Percentiles rank a stretch among this genome's conserved stretches.
These are phyloP conservation scores for Ustilago trichophora DNA, from an alignment of 1,284 basidiomycete genomes.

Conservation along the genomic window DNA sequence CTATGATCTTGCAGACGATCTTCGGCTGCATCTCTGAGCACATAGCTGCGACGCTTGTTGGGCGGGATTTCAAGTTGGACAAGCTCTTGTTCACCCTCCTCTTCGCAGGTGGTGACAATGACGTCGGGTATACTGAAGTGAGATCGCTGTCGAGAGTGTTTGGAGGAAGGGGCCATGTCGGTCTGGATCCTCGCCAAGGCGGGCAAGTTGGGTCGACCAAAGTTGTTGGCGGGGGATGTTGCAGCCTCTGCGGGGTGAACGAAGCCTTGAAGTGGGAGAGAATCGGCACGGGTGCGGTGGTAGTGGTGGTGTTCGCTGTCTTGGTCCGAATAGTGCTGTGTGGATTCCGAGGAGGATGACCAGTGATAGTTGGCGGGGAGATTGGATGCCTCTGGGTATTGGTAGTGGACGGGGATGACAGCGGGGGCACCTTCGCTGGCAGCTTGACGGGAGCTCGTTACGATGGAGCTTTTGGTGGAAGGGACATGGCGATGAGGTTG, in stretches of 20 bases:
- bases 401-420: constrained; percentile 5
- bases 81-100: constrained; percentile 46
- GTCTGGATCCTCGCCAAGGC: constrained; percentile 7
- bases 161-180: constrained; percentile 3
- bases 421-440: not conserved
- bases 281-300: constrained; percentile 12
- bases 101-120: constrained; percentile 53
- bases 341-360: not conserved
- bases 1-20: not conserved
- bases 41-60: constrained; percentile 39
- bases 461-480: not conserved
- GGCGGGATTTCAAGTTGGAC: constrained; percentile 45
- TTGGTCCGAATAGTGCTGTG: not conserved
- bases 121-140: constrained; percentile 60
- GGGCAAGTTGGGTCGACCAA: not conserved
- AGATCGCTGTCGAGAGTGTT: constrained; percentile 43
- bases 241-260: not conserved
- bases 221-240: too few relatives aligned
- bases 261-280: constrained; percentile 12
- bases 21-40: constrained; percentile 8
- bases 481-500: not conserved
- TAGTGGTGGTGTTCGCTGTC: not conserved
- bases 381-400: constrained; percentile 6
- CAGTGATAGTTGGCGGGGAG: constrained; percentile 1
- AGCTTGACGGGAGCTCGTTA: not conserved